Evolutionary conservation across 1,284 basidiomycete genomes (phyloP).

Genomic region (Austropuccinia psidii): DNA sequence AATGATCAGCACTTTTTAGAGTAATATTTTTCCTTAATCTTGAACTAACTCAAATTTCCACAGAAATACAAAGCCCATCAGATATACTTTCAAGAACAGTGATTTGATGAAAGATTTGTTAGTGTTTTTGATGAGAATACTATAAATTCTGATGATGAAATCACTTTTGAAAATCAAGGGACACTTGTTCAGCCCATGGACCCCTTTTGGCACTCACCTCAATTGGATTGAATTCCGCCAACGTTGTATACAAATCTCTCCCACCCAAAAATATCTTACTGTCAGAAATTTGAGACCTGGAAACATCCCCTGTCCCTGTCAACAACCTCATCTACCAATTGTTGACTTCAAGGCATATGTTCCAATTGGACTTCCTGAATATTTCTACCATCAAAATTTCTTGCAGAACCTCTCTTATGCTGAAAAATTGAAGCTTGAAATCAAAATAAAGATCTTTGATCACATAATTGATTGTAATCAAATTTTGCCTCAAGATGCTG

Average conservation of each 20-base stretch:
- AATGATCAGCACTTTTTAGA: not conserved
- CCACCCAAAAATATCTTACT: not conserved
- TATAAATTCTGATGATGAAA: slow-evolving; percentile 26
- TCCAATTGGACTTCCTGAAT: slow-evolving; percentile 19
- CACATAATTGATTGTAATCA: not conserved
- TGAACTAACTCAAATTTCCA: not conserved
- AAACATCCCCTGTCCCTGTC: not conserved
- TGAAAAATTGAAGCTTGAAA: not conserved
- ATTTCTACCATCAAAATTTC: not conserved
- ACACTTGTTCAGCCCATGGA: not conserved
- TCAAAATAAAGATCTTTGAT: not conserved
- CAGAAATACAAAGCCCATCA: slow-evolving; percentile 26
- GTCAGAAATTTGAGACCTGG: not conserved
- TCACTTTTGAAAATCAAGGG: not conserved
- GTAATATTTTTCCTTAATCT: not conserved
- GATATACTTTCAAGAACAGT: slow-evolving; percentile 27
- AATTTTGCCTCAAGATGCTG: not conserved
- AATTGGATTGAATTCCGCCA: slow-evolving; percentile 16
- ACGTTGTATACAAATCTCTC: not conserved
- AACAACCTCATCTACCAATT: not conserved
- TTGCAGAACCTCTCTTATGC: not conserved
- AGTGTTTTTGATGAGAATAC: slow-evolving; percentile 12
- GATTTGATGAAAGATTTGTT: slow-evolving; percentile 4
- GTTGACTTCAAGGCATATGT: not conserved
- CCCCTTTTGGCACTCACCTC: slow-evolving; percentile 16